A percentile compares a stretch with the other conserved stretches of the same genome.
phyloP scores from a whole-genome alignment of 1,139 yeast species.

The Ashbya aceris region DNA sequence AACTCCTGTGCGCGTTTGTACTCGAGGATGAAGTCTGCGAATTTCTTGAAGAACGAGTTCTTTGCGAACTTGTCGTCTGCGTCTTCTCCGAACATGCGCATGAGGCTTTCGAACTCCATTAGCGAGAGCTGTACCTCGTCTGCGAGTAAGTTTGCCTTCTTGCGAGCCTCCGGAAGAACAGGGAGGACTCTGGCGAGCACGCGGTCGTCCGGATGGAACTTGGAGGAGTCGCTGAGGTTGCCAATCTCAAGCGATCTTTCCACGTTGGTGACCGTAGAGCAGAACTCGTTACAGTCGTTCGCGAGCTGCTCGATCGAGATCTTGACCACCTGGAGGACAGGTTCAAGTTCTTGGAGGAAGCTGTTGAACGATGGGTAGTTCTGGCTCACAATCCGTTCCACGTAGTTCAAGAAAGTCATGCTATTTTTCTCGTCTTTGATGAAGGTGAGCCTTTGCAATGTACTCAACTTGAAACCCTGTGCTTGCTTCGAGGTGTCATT shows the following conservation, averaged over 20 bases:
- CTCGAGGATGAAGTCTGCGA: constrained; percentile 55
- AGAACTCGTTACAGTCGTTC: constrained; percentile 51
- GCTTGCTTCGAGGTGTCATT: constrained; percentile 74
- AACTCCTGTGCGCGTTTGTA: constrained; percentile 58
- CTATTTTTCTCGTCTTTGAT: constrained; percentile 72
- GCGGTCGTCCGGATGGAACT: constrained; percentile 66
- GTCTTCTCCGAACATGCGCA: constrained; percentile 75
- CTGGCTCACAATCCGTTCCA: constrained; percentile 59
- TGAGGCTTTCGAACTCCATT: constrained; percentile 57
- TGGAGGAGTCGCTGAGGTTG: constrained; percentile 63
- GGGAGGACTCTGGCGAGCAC: constrained; percentile 56
- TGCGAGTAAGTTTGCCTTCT: constrained; percentile 51
- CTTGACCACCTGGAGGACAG: constrained; percentile 52
- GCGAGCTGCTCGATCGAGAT: constrained; percentile 59
- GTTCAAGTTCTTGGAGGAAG: constrained; percentile 52
- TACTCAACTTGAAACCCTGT: constrained; percentile 65
- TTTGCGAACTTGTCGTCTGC: constrained; percentile 58
- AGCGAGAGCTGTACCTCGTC: constrained; percentile 59
- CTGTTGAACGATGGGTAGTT: constrained; percentile 57
- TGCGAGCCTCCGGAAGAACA: constrained; percentile 55
- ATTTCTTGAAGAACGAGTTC: constrained; percentile 58
- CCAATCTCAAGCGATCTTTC: constrained; percentile 68
- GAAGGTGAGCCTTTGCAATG: constrained; percentile 65
- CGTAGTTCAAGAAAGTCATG: constrained; percentile 71
- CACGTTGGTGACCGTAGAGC: constrained; percentile 52